These are phyloP conservation scores for Aureobasidium zeae DNA, from an alignment of 2,329 filamentous ascomycete genomes.

Conservation along the genomic window DNA sequence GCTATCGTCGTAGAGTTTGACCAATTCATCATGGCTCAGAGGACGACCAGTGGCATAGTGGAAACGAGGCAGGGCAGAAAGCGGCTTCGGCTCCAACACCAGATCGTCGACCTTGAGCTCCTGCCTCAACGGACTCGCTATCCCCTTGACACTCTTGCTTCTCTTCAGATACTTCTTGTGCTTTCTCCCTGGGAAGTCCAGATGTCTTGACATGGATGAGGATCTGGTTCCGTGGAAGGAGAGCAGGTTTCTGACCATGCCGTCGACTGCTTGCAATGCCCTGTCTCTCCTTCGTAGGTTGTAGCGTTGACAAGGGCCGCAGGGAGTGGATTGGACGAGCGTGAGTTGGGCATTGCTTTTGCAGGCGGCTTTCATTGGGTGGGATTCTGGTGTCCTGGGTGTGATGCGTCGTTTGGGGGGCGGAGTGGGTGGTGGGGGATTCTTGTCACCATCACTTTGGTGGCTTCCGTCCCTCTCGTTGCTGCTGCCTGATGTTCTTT, in stretches of 20 bases:
- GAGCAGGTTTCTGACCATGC: no score
- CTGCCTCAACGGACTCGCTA: neutral
- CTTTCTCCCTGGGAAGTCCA: neutral
- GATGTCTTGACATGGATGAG: neutral
- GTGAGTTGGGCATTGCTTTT: neutral
- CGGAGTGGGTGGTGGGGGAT: neutral
- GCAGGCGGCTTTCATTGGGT: neutral
- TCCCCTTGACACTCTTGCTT: neutral
- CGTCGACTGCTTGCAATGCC: no score
- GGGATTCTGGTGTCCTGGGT: neutral
- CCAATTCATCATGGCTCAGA: neutral
- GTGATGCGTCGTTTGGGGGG: neutral
- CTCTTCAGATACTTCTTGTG: slow-evolving; percentile 1
- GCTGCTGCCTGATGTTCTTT: neutral
- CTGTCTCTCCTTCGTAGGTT: no score
- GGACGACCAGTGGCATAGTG: neutral
- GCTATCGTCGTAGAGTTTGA: no score
- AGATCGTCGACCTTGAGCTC: slow-evolving; percentile 1
- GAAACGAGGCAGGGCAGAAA: neutral
- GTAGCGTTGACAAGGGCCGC: neutral
- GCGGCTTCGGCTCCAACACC: neutral
- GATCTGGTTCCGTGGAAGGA: no score
- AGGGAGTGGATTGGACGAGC: neutral
- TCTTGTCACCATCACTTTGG: no score
- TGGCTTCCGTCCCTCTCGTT: no score